These are phyloP conservation scores for Xylaria palmicola DNA, from an alignment of 495 filamentous ascomycete genomes.

Conservation along the genomic window DNA sequence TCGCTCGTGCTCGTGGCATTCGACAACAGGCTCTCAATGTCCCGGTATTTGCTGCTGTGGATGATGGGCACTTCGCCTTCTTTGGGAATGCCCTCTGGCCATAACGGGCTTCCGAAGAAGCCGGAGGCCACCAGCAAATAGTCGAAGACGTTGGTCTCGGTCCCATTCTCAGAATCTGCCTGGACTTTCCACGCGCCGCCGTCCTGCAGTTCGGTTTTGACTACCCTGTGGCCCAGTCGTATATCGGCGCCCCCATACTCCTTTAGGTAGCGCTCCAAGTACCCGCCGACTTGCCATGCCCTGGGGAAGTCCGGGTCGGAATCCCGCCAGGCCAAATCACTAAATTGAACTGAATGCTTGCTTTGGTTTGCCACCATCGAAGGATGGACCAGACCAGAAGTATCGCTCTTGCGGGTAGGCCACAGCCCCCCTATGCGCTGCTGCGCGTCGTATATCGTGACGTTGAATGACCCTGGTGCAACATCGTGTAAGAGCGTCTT, in stretches of 20 bases:
- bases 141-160: constrained; percentile 58
- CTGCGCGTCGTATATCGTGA: constrained; percentile 69
- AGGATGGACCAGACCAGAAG: constrained; percentile 55
- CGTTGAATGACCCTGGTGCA: constrained; percentile 57
- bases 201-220: constrained; percentile 39
- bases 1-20: constrained; percentile 33
- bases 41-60: constrained; percentile 61
- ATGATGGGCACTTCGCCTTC: constrained; percentile 43
- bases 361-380: constrained; percentile 78
- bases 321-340: constrained; percentile 68
- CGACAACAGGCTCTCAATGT: constrained; percentile 38
- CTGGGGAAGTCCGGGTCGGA: constrained; percentile 62
- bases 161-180: constrained; percentile 34
- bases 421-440: constrained; percentile 73
- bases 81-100: constrained; percentile 43
- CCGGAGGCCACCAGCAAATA: constrained; percentile 73
- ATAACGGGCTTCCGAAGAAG: constrained; percentile 65
- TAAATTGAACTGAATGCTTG: constrained; percentile 74
- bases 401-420: constrained; percentile 50
- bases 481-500: constrained; percentile 69
- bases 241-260: constrained; percentile 53
- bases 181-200: constrained; percentile 55
- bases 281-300: constrained; percentile 74
- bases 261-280: constrained; percentile 62
- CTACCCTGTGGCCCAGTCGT: constrained; percentile 54